Conservation (phyloP, 352 stramenopile genomes). For the Phytopythium ostracodes region DNA sequence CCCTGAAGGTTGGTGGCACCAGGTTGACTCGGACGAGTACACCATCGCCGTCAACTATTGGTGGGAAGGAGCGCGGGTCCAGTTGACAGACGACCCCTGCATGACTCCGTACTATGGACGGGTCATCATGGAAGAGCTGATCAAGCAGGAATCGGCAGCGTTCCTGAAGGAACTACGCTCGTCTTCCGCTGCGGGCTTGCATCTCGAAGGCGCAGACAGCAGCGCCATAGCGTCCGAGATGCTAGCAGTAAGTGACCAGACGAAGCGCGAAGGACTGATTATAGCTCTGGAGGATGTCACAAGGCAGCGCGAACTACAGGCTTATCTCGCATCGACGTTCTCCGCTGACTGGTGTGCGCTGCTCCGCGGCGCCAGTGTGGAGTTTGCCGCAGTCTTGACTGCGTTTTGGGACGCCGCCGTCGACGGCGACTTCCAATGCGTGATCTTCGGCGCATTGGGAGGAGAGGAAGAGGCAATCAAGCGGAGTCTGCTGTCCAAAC, state of each 20-base stretch:
- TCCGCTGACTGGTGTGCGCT: conserved; percentile 23
- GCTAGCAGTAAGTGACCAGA: conserved; percentile 16
- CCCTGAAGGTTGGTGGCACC: conserved; percentile 85
- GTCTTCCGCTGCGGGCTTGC: conserved; percentile 1
- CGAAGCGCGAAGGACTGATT: conserved; percentile 25
- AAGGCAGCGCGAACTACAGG: conserved; percentile 13
- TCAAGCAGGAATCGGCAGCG: conserved; percentile 35
- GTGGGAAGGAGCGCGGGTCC: conserved; percentile 62
- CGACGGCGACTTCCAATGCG: conserved; percentile 15
- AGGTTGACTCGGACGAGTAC: conserved; percentile 69
- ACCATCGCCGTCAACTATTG: conserved; percentile 84
- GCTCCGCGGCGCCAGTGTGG: conserved; percentile 30
- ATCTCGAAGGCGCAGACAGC: conserved; percentile 6
- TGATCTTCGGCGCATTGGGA: conserved; percentile 33
- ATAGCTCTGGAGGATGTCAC: conserved; percentile 19
- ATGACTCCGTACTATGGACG: conserved; percentile 65
- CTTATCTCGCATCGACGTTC: conserved; percentile 15
- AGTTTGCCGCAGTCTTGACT: conserved; percentile 24
- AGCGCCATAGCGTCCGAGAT: conserved; percentile 10
- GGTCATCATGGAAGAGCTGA: conserved; percentile 55
- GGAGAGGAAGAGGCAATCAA: conserved; percentile 35
- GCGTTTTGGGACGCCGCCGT: conserved; percentile 36
- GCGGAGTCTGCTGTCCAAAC: conserved; percentile 26
- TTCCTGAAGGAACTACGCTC: conserved; percentile 19
- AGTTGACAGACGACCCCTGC: conserved; percentile 32